phyloP scores from a whole-genome alignment of 306 rosid genomes.

The Parietaria judaica region DNA sequence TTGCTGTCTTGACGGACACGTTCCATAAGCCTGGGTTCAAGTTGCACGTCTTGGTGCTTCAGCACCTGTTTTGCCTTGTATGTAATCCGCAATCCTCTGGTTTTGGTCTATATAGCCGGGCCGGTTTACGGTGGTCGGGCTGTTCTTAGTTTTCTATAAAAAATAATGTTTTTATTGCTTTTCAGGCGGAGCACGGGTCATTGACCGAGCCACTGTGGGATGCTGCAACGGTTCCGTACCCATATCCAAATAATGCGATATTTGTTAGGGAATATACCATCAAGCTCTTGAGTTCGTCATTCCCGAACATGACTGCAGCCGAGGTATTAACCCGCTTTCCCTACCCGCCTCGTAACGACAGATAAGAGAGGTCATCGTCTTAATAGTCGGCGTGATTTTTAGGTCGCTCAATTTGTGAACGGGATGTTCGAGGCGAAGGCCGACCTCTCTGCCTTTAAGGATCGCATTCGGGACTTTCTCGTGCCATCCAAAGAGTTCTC shows the following conservation, averaged over 20 bases:
- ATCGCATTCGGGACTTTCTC: conserved; percentile 83
- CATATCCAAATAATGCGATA: conserved; percentile 57
- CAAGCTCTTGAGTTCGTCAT: conserved; percentile 80
- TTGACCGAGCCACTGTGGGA: conserved; percentile 95
- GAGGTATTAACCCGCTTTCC: conserved; percentile 46
- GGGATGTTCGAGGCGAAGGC: conserved; percentile 76
- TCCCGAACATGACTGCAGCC: conserved; percentile 88
- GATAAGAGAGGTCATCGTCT: background rate
- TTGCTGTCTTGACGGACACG: conserved; percentile 89
- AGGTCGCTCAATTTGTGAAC: conserved; percentile 90
- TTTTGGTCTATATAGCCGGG: too few species aligned
- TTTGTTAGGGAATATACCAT: conserved; percentile 85
- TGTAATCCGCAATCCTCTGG: too few species aligned
- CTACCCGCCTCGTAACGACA: background rate
- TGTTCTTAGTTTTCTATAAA: too few species aligned
- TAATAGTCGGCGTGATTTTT: conserved; percentile 20
- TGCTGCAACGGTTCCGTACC: conserved; percentile 46
- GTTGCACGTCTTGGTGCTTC: conserved; percentile 94
- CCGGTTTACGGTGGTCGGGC: too few species aligned
- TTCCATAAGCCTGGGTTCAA: conserved; percentile 98
- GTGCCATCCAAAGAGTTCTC: conserved; percentile 95
- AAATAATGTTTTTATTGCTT: background rate
- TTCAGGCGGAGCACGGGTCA: conserved; percentile 70
- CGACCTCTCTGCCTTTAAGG: conserved; percentile 68
- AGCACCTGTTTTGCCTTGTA: conserved; percentile 92